phyloP scores from a whole-genome alignment of 495 filamentous ascomycete genomes.

The Filosporella fistucella region DNA sequence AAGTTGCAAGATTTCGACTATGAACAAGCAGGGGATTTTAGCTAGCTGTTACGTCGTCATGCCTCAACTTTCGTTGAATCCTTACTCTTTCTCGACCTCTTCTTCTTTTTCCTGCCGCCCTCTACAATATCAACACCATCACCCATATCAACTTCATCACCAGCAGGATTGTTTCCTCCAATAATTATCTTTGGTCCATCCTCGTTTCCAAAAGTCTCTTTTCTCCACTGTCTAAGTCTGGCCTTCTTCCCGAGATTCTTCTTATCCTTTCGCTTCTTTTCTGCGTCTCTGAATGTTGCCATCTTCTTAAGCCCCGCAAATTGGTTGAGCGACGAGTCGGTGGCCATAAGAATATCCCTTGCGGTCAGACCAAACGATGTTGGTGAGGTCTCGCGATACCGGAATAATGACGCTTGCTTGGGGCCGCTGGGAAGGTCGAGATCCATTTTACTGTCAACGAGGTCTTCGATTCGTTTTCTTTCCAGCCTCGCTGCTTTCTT shows the following conservation, averaged over 20 bases:
- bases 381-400: conserved; percentile 91
- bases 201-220: conserved; percentile 82
- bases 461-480: conserved; percentile 73
- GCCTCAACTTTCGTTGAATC: not conserved
- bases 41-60: not conserved
- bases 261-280: conserved; percentile 83
- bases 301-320: conserved; percentile 94
- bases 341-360: conserved; percentile 85
- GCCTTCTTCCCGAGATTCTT: conserved; percentile 90
- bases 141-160: not conserved
- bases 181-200: conserved; percentile 44
- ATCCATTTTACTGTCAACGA: conserved; percentile 80
- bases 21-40: too few relatives aligned
- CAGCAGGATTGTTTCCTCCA: conserved; percentile 7
- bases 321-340: conserved; percentile 79
- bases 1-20: too few relatives aligned
- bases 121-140: conserved; percentile 21
- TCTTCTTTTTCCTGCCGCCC: conserved; percentile 27
- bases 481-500: conserved; percentile 74
- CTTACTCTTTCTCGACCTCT: conserved; percentile 29
- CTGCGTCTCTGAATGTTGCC: conserved; percentile 78
- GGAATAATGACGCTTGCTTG: conserved; percentile 62
- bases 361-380: conserved; percentile 83
- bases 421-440: conserved; percentile 35
- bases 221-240: conserved; percentile 81